Base-by-base conservation (phyloP, 2,329 filamentous ascomycete genomes). In the Beauveria medogensis region DNA sequence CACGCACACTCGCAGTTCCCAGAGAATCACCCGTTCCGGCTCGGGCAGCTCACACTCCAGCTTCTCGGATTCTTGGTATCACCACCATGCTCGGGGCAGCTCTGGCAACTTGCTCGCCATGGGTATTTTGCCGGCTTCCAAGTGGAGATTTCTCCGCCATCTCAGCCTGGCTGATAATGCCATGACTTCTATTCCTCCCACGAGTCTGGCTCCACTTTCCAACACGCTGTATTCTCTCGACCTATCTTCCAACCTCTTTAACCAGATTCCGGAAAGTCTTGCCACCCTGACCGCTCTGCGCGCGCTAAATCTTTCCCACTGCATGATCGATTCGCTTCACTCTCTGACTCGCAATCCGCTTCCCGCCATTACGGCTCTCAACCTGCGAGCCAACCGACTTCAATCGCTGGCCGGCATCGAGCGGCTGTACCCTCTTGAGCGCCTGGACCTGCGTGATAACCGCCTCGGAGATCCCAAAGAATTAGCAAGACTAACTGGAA, bases 301-400 rank as follows among this genome's bases (percentile, higher is more conserved):
- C 65, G 92, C 94, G 26, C 78, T 99, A 59, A 97, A 99, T 69
- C 80, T 99, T 28, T 96, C 93, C 4, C 90, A 96, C 69, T 97
- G 93, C 80, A 97, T 97, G 92, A 97, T 99, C 64, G 90, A 93
- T 67, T 94, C 92, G 18, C 80, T 99, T 60, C 90, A 95, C 68
- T 96, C 93, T 2, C 79, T 99, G 47, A 87, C 87, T 2, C 86
- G 89, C 64, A 94, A 89, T 68, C 91, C 94, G 14, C 81, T 99
- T 5, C 93, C 94, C 30, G 93, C 94, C 22, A 96, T 99, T 64
- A 95, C 90, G 1, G 92, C 92, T 1, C 79, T 99, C 61, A 97
- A 97, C 69, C 82, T 99, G 60, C 87, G 93, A 61, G 90, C 86
- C 55, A 99, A 99, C 72, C 86, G 92, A 51, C 82, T 99, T 62